A percentile compares a stretch with the other conserved stretches of the same genome.
These are phyloP conservation scores for Macrophomina tecta DNA, from an alignment of 2,329 filamentous ascomycete species.

Conservation along the genomic window DNA sequence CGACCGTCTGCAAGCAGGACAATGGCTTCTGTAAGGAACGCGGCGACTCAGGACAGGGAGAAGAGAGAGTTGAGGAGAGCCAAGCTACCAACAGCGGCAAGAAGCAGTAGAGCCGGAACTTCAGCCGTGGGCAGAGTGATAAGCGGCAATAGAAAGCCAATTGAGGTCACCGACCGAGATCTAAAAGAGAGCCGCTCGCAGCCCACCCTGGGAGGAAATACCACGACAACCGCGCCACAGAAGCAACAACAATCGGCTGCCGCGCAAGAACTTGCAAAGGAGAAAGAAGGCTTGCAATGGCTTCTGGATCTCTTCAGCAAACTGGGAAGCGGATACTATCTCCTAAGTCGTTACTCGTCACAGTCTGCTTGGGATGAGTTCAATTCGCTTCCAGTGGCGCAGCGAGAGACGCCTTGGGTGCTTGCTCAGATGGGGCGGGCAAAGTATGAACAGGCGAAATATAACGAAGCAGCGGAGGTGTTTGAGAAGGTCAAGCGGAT, in stretches of 20 bases:
- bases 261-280: constrained; percentile 50
- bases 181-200: constrained; percentile 61
- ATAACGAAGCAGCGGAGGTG: constrained; percentile 83
- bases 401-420: constrained; percentile 93
- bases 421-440: constrained; percentile 88
- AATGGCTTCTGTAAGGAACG: constrained; percentile 58
- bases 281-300: constrained; percentile 77
- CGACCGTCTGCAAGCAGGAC: constrained; percentile 69
- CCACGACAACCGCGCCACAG: constrained; percentile 34
- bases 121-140: constrained; percentile 84
- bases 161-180: constrained; percentile 67
- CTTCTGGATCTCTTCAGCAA: constrained; percentile 82
- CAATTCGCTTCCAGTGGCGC: constrained; percentile 70
- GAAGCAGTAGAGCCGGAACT: constrained; percentile 65
- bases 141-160: constrained; percentile 85
- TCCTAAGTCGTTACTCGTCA: constrained; percentile 79
- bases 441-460: constrained; percentile 87
- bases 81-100: constrained; percentile 71
- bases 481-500: constrained; percentile 81
- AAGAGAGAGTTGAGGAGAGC: constrained; percentile 82
- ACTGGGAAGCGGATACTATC: constrained; percentile 79
- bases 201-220: constrained; percentile 35
- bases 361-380: constrained; percentile 78
- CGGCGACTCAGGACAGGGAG: constrained; percentile 61
- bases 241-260: constrained; percentile 35